phyloP scores from a whole-genome alignment of 495 filamentous ascomycete species.

The Xylaria bambusicola region DNA sequence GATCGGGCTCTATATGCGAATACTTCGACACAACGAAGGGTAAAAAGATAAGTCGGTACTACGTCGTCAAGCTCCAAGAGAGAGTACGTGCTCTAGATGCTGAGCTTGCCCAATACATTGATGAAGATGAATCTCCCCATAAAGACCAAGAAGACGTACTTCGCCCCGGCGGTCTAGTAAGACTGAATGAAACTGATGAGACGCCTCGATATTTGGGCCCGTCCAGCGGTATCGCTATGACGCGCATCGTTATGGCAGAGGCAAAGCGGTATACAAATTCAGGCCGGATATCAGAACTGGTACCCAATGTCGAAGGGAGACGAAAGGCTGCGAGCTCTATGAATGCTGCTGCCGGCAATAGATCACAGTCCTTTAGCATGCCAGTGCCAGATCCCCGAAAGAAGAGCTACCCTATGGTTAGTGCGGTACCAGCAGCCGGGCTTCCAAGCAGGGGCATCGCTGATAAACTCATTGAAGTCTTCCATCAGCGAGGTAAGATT shows the following conservation, averaged over 20 bases:
- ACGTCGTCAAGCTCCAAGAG: constrained; percentile 85
- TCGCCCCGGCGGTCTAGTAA: constrained; percentile 77
- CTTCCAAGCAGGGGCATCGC: constrained; percentile 68
- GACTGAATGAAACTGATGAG: constrained; percentile 77
- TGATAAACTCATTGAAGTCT: constrained; percentile 75
- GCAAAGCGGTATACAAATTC: constrained; percentile 85
- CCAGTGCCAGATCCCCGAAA: constrained; percentile 40
- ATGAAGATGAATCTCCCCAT: constrained; percentile 63
- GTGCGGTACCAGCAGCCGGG: constrained; percentile 66
- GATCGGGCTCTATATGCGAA: constrained; percentile 84
- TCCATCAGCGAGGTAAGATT: constrained; percentile 72
- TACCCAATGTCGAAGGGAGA: constrained; percentile 61
- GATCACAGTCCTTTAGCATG: constrained; percentile 43
- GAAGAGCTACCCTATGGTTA: constrained; percentile 74
- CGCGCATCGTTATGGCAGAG: constrained; percentile 89
- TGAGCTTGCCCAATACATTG: constrained; percentile 62
- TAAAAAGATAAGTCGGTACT: constrained; percentile 74
- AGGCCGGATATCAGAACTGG: constrained; percentile 82
- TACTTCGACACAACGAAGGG: constrained; percentile 87
- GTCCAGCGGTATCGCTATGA: constrained; percentile 92
- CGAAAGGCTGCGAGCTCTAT: constrained; percentile 16
- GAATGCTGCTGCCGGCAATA: constrained; percentile 20
- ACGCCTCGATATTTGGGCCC: constrained; percentile 82
- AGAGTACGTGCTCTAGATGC: constrained; percentile 76
- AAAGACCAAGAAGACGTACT: constrained; percentile 77